Percentiles rank a stretch among this genome's conserved stretches.
phyloP scores from a whole-genome alignment of 139 green algal species.

The Deuterostichococcus epilithicus region DNA sequence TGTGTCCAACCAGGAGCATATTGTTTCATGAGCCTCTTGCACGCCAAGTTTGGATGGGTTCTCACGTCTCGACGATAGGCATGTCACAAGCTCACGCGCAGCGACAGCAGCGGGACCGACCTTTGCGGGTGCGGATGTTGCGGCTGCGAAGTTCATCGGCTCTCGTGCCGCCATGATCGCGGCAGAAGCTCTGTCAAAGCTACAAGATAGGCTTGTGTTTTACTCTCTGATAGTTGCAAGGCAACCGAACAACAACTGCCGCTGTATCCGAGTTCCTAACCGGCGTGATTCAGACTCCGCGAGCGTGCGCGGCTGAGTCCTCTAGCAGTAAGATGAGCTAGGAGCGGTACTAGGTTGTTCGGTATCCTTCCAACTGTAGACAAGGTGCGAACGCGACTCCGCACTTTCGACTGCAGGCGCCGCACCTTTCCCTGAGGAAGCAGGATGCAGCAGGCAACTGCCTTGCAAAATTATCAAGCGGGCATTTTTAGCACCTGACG shows the following conservation, averaged over 20 bases:
- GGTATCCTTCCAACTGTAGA: too few species aligned
- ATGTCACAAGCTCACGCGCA: not conserved
- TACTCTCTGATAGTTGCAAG: not conserved
- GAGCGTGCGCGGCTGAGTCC: not conserved
- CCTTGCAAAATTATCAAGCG: too few species aligned
- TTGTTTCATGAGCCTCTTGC: too few species aligned
- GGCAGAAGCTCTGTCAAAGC: not conserved
- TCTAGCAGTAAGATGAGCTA: not conserved
- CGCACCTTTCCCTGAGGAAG: too few species aligned
- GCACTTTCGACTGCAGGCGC: too few species aligned
- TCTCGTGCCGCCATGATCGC: not conserved
- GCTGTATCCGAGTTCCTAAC: too few species aligned
- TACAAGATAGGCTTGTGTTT: not conserved
- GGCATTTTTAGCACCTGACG: too few species aligned
- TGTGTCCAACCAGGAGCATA: not conserved
- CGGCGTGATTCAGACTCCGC: too few species aligned
- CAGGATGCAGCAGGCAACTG: too few species aligned
- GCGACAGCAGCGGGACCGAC: not conserved
- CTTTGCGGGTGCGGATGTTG: not conserved
- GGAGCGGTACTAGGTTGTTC: not conserved
- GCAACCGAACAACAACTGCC: not conserved
- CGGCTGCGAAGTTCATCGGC: not conserved
- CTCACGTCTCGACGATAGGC: too few species aligned
- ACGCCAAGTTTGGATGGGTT: too few species aligned
- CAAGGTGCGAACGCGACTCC: too few species aligned